Evolutionary conservation across 108 stramenopile genomes (phyloP).

Genomic region (Pseudonitzschia pungens): DNA sequence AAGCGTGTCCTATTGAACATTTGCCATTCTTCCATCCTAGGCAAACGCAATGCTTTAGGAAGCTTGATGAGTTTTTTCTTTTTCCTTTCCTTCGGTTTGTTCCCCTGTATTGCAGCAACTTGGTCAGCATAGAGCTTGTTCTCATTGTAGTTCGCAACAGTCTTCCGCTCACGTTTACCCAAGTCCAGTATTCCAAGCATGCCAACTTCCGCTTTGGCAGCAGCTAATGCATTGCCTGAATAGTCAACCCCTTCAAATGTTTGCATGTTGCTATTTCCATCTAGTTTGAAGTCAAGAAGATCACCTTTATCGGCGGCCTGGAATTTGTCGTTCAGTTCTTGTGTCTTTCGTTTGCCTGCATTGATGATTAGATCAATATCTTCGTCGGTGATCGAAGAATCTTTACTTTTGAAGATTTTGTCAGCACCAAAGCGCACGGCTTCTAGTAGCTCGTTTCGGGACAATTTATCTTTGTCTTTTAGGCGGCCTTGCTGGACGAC

Average conservation of each 20-base stretch:
- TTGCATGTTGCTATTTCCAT: constrained; percentile 81
- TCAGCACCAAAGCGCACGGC: constrained; percentile 98
- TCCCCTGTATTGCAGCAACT: constrained; percentile 67
- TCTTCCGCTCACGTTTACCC: constrained; percentile 92
- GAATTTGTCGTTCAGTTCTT: constrained; percentile 92
- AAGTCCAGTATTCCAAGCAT: constrained; percentile 86
- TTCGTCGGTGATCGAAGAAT: constrained; percentile 89
- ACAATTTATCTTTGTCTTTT: constrained; percentile 88
- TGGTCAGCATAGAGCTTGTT: constrained; percentile 82
- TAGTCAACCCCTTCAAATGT: constrained; percentile 98
- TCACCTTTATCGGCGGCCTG: constrained; percentile 95
- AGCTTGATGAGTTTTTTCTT: constrained; percentile 76
- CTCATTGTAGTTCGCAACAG: constrained; percentile 84
- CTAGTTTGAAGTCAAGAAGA: constrained; percentile 95
- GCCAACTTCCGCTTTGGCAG: constrained; percentile 59
- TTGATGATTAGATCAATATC: constrained; percentile 93
- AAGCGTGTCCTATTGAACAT: constrained; percentile 86
- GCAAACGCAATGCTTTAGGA: constrained; percentile 89
- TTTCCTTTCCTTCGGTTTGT: constrained; percentile 47
- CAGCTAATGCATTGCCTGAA: constrained; percentile 48
- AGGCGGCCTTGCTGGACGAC: constrained; percentile 97
- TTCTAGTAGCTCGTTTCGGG: constrained; percentile 79
- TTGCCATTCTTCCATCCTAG: constrained; percentile 96
- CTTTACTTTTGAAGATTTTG: constrained; percentile 91
- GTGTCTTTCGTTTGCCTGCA: constrained; percentile 83